phyloP scores from a whole-genome alignment of 2,329 filamentous ascomycete genomes.

The Leptosphaerulina australis region DNA sequence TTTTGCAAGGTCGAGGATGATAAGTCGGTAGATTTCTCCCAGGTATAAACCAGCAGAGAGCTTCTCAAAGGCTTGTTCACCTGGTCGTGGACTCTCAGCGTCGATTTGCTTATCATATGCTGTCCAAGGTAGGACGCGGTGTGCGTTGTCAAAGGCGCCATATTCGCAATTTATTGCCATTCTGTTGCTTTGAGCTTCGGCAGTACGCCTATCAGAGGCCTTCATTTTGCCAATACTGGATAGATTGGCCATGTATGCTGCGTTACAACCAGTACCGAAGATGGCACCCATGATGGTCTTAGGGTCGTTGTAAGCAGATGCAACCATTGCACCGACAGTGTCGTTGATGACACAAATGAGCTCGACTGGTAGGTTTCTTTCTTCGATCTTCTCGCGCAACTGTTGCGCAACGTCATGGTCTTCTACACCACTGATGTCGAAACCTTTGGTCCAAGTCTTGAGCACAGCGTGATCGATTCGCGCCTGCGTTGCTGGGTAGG shows the following conservation, averaged over 20 bases:
- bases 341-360: constrained; percentile 89
- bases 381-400: constrained; percentile 77
- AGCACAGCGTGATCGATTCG: constrained; percentile 92
- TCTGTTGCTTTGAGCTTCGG: constrained; percentile 6
- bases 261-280: constrained; percentile 92
- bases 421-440: constrained; percentile 91
- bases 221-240: constrained; percentile 80
- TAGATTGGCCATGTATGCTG: constrained; percentile 87
- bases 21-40: constrained; percentile 54
- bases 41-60: constrained; percentile 55
- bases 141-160: constrained; percentile 95
- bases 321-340: constrained; percentile 89
- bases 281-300: constrained; percentile 89
- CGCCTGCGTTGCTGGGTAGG: constrained; percentile 90
- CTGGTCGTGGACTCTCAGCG: constrained; percentile 52
- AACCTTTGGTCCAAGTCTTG: constrained; percentile 97
- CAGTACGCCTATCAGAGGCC: constrained; percentile 9
- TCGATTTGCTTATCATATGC: constrained; percentile 61
- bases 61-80: constrained; percentile 55
- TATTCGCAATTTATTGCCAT: constrained; percentile 99
- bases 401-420: constrained; percentile 88
- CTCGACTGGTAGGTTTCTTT: constrained; percentile 79
- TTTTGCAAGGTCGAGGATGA: constrained; percentile 64
- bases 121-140: constrained; percentile 83
- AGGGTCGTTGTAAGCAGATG: constrained; percentile 84